Base-by-base conservation (phyloP, 2,329 filamentous ascomycete genomes). In the Fusarium beomiforme region DNA sequence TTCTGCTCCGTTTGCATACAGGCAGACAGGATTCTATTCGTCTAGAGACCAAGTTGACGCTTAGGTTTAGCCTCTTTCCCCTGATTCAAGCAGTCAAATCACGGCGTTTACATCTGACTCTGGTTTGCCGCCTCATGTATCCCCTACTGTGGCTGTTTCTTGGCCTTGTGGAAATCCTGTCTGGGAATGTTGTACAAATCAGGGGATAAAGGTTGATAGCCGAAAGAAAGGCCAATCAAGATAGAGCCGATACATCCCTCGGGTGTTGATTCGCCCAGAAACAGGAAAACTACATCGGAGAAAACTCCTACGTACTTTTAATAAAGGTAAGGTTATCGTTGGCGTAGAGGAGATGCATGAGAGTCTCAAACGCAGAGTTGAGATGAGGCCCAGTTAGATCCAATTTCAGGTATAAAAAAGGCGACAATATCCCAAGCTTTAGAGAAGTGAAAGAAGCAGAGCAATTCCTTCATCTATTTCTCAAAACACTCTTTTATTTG, bases 191-290 rank as follows among this genome's bases (percentile, higher is more conserved):
- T n/a, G 54, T 61, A 76, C 74, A 53, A 46, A 46, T 24, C 47
- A 60, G 47, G 55, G 51, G 47, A 56, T 49, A 6, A 33, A 50
- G 51, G 64, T 63, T 65, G 58, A 70, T 53, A 63, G 34, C 64
- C 60, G 58, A 67, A 21, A 17, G 26, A 37, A 16, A 64, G 65
- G 42, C 74, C 74, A 76, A 76, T 75, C 64, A 72, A n/a, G 61
- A 34, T 14, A 53, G 5, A 59, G 37, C 70, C 66, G 70, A 63
- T 55, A 59, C 65, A 72, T 47, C 63, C 69, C 43, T 69, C 66
- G 69, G 73, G 63, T 57, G 59, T 51, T 61, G 44, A 47, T 47
- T 44, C 41, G 37, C 21, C 36, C 41, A 41, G 39, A 42, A 16
- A 43, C 21, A 51, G 58, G 51, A 60, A 37, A 47, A 59, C 26